Evolutionary conservation across 441 rosid genomes (phyloP), one percentile per base, ranked within the genome.

Genomic region (Erodium moschatum): DNA sequence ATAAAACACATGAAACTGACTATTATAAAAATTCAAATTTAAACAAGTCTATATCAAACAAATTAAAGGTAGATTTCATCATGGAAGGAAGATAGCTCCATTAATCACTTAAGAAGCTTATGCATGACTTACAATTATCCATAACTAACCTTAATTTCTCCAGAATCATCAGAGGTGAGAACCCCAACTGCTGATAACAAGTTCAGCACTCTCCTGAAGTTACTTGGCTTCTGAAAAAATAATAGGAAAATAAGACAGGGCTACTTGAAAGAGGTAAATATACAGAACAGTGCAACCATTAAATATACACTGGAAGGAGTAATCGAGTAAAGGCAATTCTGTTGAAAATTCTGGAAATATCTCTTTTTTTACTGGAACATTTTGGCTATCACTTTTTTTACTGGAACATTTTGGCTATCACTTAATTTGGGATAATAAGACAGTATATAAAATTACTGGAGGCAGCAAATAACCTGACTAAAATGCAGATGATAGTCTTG

Each of bases 401-500:
- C n/a, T n/a, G n/a, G n/a, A 66, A 73, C 0, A 76, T 67, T 24
- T 70, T 71, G 65, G 68, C 56, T 56, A 67, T 48, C 35, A 24
- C 60, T 61, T 18, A 15, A 19, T 58, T 62, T 66, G 71, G 44
- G 61, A 74, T 21, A 68, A 66, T 60, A n/a, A 20, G 65, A 44
- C 56, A 35, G 12, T 33, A 62, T 64, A 65, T 8, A 64, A 38
- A 46, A 16, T 15, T 46, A 61, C 60, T 50, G 40, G 42, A 71
- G 74, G 65, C 54, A 69, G 77, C 64, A 80, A 77, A 74, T 77
- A 48, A 95, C 97, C 97, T 85, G 82, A 68, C 83, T 67, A 78
- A 89, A 95, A 77, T 90, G 90, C 63, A 84, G 87, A 81, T 95
- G 97, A 78, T 95, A 95, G 77, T 90, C 97, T 67, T 83, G 89